phyloP scores from a whole-genome alignment of 192 early-diverging fungal species.

The Backusella liffmaniae region DNA sequence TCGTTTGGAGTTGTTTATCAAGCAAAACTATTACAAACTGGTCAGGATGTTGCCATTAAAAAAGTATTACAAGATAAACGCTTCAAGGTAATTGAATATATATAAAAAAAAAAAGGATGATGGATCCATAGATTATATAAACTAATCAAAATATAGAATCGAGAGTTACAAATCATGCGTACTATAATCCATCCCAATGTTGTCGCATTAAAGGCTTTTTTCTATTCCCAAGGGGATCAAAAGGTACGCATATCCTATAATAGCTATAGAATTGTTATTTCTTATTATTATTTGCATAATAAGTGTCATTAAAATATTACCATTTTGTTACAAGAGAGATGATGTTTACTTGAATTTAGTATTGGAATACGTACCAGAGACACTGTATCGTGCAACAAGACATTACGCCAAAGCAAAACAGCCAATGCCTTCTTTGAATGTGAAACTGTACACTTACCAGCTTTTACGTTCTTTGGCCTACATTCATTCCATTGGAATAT shows the following conservation, averaged over 20 bases:
- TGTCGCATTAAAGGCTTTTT: conserved; percentile 84
- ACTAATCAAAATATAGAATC: conserved; percentile 56
- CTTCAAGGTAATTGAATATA: conserved; percentile 75
- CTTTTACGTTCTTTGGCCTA: conserved; percentile 95
- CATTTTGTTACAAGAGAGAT: conserved; percentile 55
- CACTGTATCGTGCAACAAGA: conserved; percentile 86
- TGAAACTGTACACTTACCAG: conserved; percentile 98
- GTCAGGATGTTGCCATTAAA: conserved; percentile 91
- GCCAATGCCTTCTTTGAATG: conserved; percentile 83
- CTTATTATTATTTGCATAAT: not conserved
- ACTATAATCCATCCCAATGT: conserved; percentile 92
- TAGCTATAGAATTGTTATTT: not conserved
- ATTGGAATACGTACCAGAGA: conserved; percentile 96
- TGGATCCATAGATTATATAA: not conserved
- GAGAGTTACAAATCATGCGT: conserved; percentile 91
- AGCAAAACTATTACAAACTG: conserved; percentile 78
- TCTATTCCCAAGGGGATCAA: conserved; percentile 90
- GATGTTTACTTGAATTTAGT: conserved; percentile 94
- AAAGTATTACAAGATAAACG: conserved; percentile 98
- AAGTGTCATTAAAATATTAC: not conserved
- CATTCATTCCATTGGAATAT: conserved; percentile 95
- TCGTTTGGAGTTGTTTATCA: conserved; percentile 98
- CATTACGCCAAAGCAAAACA: conserved; percentile 87
- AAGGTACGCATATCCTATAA: conserved; percentile 43
- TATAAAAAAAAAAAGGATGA: not conserved